Evolutionary conservation across 345 rosid species (phyloP).

Genomic region (Nasturtium officinale): DNA sequence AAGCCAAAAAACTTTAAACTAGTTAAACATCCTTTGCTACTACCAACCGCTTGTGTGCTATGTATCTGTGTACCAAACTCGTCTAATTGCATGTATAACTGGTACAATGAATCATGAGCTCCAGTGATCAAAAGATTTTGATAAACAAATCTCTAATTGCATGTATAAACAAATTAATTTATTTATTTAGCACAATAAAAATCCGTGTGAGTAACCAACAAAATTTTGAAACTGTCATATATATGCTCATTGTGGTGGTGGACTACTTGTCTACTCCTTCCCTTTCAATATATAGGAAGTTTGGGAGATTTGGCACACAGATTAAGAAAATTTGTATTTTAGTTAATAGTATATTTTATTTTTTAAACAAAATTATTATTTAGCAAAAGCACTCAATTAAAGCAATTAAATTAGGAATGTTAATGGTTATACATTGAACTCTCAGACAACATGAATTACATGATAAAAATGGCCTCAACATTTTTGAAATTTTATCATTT

Average conservation of each 20-base stretch:
- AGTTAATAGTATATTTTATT: no score
- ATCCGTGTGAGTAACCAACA: neutral
- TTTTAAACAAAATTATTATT: no score
- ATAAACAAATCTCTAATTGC: no score
- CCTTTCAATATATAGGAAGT: no score
- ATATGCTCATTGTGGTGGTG: slow-evolving; percentile 1
- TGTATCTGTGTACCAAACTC: neutral
- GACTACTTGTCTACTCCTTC: slow-evolving; percentile 1
- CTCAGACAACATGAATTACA: neutral
- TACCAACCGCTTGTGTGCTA: neutral
- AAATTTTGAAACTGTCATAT: neutral
- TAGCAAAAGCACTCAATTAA: neutral
- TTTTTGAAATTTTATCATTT: neutral
- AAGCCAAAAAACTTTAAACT: neutral
- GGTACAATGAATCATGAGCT: neutral
- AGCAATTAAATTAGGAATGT: neutral
- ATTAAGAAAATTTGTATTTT: no score
- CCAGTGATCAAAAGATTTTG: neutral
- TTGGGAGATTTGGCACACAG: no score
- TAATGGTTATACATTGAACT: neutral
- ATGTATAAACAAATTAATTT: no score
- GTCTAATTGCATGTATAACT: neutral
- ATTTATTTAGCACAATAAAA: neutral
- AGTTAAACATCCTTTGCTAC: neutral
- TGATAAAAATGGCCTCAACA: neutral